A percentile compares a stretch with the other conserved stretches of the same genome.
Evolutionary conservation across 805 yeast genomes (phyloP).

Genomic region (Monosporozyma siamensis): DNA sequence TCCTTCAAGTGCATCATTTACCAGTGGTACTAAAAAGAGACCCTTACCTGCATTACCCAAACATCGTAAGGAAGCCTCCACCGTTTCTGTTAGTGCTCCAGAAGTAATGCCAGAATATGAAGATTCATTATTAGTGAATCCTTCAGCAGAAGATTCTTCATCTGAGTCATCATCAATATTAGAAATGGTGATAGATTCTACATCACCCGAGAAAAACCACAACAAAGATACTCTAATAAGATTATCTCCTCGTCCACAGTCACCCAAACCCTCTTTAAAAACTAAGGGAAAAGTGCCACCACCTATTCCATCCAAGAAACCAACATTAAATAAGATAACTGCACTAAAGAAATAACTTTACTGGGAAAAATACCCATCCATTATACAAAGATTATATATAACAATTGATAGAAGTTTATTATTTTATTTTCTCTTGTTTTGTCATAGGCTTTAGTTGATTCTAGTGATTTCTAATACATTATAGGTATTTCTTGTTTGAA

Average conservation of each 20-base stretch:
- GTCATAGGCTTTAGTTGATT: too few relatives aligned
- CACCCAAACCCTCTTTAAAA: not conserved
- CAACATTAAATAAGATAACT: slow-evolving; percentile 14
- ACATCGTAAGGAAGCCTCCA: not conserved
- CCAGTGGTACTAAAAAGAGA: not conserved
- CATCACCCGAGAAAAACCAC: not conserved
- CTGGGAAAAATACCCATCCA: too few relatives aligned
- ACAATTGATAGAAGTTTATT: too few relatives aligned
- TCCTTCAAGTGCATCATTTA: not conserved
- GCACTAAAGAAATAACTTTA: not conserved
- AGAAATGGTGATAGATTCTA: slow-evolving; percentile 5
- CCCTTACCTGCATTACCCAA: slow-evolving; percentile 3
- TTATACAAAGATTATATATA: too few relatives aligned
- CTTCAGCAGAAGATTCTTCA: not conserved
- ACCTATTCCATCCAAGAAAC: slow-evolving; percentile 24
- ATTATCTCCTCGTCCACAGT: not conserved
- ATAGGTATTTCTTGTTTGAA: too few relatives aligned
- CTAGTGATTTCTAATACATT: too few relatives aligned
- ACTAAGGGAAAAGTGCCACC: slow-evolving; percentile 17
- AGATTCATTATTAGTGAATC: not conserved
- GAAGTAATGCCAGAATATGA: not conserved
- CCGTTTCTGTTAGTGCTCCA: not conserved
- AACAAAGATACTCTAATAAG: not conserved
- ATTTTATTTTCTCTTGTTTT: too few relatives aligned
- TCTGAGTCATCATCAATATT: slow-evolving; percentile 1